A percentile compares a stretch with the other conserved stretches of the same genome.
phyloP scores from a whole-genome alignment of 768 basidiomycete species.

The Psilocybe azurescens region DNA sequence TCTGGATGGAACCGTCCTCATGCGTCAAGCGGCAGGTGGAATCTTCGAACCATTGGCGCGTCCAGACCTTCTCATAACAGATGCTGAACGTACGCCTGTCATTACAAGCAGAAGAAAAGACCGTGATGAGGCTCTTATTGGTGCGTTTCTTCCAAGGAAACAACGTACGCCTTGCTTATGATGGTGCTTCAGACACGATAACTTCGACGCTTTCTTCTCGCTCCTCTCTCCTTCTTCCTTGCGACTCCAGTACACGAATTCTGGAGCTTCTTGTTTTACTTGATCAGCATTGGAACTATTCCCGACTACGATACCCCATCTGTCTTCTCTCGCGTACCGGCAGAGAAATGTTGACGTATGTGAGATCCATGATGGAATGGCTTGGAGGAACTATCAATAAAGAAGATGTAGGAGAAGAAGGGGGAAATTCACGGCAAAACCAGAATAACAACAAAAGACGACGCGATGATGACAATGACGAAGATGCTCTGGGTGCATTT shows the following conservation, averaged over 20 bases:
- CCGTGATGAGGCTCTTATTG: conserved; percentile 86
- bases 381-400: conserved; percentile 94
- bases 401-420: conserved; percentile 88
- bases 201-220: conserved; percentile 82
- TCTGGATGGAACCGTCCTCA: conserved; percentile 90
- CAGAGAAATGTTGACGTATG: conserved; percentile 91
- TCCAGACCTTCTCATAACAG: conserved; percentile 93
- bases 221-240: conserved; percentile 87
- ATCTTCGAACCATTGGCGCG: conserved; percentile 87
- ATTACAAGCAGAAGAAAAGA: conserved; percentile 89
- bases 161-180: conserved; percentile 11
- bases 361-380: conserved; percentile 99
- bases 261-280: conserved; percentile 94
- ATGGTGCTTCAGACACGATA: conserved; percentile 70
- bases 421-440: conserved; percentile 56
- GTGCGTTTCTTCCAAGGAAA: conserved; percentile 40
- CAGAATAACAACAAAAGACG: conserved; percentile 57
- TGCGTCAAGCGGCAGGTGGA: conserved; percentile 73
- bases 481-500: conserved; percentile 84
- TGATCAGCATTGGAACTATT: conserved; percentile 97
- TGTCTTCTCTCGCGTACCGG: conserved; percentile 93
- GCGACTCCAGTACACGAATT: conserved; percentile 93
- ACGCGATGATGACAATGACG: conserved; percentile 74
- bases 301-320: conserved; percentile 82
- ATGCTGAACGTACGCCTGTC: conserved; percentile 84